phyloP scores from a whole-genome alignment of 306 rosid genomes.

The Cucurbita pepo region DNA sequence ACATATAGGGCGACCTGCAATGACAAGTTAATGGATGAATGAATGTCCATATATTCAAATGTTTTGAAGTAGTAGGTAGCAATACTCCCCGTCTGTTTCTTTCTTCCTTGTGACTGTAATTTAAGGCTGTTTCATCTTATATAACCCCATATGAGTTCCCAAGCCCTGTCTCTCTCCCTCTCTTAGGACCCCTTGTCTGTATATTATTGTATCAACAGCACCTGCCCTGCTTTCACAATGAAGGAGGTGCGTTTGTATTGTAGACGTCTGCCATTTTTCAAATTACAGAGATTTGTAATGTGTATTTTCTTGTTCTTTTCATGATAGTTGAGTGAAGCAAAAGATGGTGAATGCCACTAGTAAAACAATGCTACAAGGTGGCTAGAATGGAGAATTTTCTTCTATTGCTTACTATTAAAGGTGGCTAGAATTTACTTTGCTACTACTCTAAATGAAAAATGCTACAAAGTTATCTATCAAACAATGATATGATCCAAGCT shows the following conservation, averaged over 20 bases:
- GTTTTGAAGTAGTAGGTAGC: not conserved
- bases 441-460: no score
- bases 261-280: not conserved
- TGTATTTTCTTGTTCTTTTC: no score
- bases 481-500: no score
- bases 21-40: not conserved
- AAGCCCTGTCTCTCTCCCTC: not conserved
- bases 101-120: not conserved
- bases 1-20: not conserved
- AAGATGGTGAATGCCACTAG: not conserved
- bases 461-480: no score
- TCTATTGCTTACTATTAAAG: no score
- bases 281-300: not conserved
- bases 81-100: not conserved
- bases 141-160: not conserved
- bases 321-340: not conserved
- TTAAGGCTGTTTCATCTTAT: not conserved
- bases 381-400: no score
- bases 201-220: conserved; percentile 1
- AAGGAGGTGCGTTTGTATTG: not conserved
- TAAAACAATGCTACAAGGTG: not conserved
- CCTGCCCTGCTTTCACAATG: not conserved
- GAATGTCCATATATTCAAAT: not conserved
- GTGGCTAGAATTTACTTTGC: no score
- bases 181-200: not conserved